A percentile compares a stretch with the other conserved stretches of the same genome.
Conservation (phyloP, 2,329 filamentous ascomycete genomes). For the Exophiala aquamarina region DNA sequence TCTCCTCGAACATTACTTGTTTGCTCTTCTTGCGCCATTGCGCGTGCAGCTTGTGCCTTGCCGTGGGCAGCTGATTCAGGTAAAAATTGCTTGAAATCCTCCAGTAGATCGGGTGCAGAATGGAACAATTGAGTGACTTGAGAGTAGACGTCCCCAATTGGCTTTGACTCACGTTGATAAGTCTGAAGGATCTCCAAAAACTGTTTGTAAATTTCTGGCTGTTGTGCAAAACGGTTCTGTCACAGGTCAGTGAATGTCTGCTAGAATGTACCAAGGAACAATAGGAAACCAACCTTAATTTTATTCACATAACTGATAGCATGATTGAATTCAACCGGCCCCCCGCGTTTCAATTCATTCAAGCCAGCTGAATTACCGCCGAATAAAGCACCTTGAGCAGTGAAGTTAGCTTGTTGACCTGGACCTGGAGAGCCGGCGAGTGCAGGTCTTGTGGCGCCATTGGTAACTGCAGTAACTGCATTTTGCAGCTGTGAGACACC, state of each 20-base stretch:
- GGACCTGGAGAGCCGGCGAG: constrained; percentile 51
- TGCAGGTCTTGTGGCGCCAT: constrained; percentile 47
- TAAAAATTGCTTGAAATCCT: constrained; percentile 98
- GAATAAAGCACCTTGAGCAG: constrained; percentile 52
- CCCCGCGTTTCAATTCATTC: constrained; percentile 72
- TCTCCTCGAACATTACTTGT: constrained; percentile 63
- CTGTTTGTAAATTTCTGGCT: constrained; percentile 98
- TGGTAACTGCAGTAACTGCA: constrained; percentile 61
- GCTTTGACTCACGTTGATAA: constrained; percentile 96
- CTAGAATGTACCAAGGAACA: neutral
- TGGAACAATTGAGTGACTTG: constrained; percentile 95
- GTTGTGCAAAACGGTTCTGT: constrained; percentile 92
- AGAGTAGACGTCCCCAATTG: constrained; percentile 96
- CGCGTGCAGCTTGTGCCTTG: constrained; percentile 59
- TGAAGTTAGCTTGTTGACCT: constrained; percentile 17
- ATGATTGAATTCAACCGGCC: constrained; percentile 97
- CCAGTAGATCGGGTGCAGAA: constrained; percentile 86
- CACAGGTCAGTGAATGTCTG: constrained; percentile 1
- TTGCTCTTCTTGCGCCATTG: constrained; percentile 62
- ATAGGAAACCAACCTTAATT: constrained; percentile 74
- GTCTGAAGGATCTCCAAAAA: constrained; percentile 98
- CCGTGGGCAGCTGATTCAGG: constrained; percentile 80
- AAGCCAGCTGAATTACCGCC: constrained; percentile 34
- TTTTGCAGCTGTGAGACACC: constrained; percentile 56
- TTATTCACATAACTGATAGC: constrained; percentile 99